These are phyloP conservation scores for Globisporangium mamillatum DNA, from an alignment of 352 stramenopile species.

Conservation along the genomic window DNA sequence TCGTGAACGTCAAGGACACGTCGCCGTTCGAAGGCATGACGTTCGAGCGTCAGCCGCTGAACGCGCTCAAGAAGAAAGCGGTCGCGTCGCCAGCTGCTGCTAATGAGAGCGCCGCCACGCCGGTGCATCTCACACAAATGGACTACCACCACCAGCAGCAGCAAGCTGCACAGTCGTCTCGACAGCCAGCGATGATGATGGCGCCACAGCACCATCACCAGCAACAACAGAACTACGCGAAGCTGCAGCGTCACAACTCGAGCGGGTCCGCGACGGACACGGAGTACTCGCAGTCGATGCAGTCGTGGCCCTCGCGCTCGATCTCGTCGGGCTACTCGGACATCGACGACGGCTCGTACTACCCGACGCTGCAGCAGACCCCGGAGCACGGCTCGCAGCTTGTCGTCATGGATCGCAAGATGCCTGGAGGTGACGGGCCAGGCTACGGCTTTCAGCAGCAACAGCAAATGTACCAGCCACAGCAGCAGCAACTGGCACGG, in stretches of 20 bases:
- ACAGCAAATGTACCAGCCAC: slow-evolving; percentile 17
- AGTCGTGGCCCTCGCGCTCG: slow-evolving; percentile 59
- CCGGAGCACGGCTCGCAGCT: slow-evolving; percentile 17
- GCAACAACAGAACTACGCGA: slow-evolving; percentile 6
- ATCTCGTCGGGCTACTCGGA: slow-evolving; percentile 55
- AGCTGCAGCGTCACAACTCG: slow-evolving; percentile 29
- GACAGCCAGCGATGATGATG: slow-evolving; percentile 6
- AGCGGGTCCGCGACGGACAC: slow-evolving; percentile 41
- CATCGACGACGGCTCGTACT: slow-evolving; percentile 37
- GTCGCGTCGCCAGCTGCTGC: background rate
- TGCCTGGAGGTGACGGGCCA: slow-evolving; percentile 36
- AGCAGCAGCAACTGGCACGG: slow-evolving; percentile 14
- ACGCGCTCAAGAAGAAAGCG: slow-evolving; percentile 27
- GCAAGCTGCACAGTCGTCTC: background rate
- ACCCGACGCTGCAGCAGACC: slow-evolving; percentile 16
- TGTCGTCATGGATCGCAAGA: slow-evolving; percentile 35
- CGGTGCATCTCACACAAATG: slow-evolving; percentile 5
- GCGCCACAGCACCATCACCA: slow-evolving; percentile 19
- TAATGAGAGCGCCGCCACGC: background rate
- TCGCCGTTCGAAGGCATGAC: slow-evolving; percentile 60
- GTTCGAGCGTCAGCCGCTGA: slow-evolving; percentile 34
- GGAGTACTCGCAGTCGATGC: slow-evolving; percentile 53
- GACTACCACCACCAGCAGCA: background rate
- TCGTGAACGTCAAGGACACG: slow-evolving; percentile 65
- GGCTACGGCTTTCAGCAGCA: slow-evolving; percentile 17